Evolutionary conservation across 257 asterid species (phyloP), one percentile per base, ranked within the genome.

Genomic region (Ocimum tenuiflorum): DNA sequence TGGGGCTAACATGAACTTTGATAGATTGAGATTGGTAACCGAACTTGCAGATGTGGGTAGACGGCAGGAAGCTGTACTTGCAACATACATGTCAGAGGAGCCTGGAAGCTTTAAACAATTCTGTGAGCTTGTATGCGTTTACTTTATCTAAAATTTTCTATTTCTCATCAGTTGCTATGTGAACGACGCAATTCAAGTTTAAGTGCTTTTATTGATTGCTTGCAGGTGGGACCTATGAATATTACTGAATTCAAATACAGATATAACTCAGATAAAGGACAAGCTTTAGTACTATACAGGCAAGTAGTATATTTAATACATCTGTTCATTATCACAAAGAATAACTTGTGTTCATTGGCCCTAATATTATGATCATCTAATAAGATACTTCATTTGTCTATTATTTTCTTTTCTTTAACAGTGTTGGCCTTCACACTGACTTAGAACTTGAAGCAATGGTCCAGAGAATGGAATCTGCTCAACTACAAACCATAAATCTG

Each of bases 1-100:
- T 66, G 97, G 97, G 63, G 97, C 97, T 46, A 90, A 87, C 73
- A 87, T 90, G 97, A 90, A 90, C 77, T 90, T 90, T 65, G 97
- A 90, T 72, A 79, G 95, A 69, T 76, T 90, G 79, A 83, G 97
- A 85, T 70, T 87, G 81, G 95, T 90, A 13, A 90, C 95, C 65
- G 97, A 90, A 80, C 95, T 90, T 74, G 97, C 95, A 41, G 87
- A 85, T 78, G 91, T 87, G 42, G 97, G 97, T 78, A 78, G 97
- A 60, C 82, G 85, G 42, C 78, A 85, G 55, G 97, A 90, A 73
- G 97, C 95, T 49, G 97, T 87, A 38, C 95, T 90, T 75, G 86
- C 95, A 29, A 90, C 95, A 56, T 77, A 73, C 81, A 61, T 90
- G 88, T 78, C 85, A 7, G 97, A 90, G 82, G 88, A 85, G 71